Evolutionary conservation across 805 yeast genomes (phyloP), one percentile per base, ranked within the genome.

Genomic region (Millerago galiae): DNA sequence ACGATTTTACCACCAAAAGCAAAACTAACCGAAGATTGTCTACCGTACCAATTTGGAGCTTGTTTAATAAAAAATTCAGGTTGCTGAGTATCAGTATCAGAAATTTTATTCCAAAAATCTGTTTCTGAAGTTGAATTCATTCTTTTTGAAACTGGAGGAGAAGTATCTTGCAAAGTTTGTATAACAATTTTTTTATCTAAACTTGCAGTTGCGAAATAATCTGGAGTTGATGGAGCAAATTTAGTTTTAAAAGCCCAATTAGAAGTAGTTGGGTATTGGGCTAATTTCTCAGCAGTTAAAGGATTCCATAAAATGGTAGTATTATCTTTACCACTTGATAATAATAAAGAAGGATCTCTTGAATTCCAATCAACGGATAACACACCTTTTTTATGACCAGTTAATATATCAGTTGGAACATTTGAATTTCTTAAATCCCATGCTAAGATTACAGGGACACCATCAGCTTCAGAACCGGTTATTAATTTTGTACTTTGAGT

Each of bases 371-470:
- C 97, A 43, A 93, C 66, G 8, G 96, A 85, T 41, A 91, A 64
- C 15, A 93, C 81, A 31, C 98, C 99, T 63, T 84, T 83, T 38
- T 78, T 74, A 61, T 91, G 98, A 43, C 97, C 96, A 37, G 63
- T 65, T 55, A 90, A 63, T 29, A 83, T 68, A 45, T 66, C 67
- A 58, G 87, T 89, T 8, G 99, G 99, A n/a, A 83, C 87, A 56
- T 84, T 83, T 25, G 96, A 80, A 60, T 93, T 91, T 63, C 97
- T 79, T 59, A 93, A 73, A 67, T 93, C 97, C 99, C 99, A 93
- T 13, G 91, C 71, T 50, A 88, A 66, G 42, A 93, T 79, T 27
- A 84, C 74, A 11, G 99, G 95, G 39, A 78, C 77, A 16, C 73
- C 68, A 62, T 90, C 97, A 44, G 79, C 76, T 46, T 83, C 89